Evolutionary conservation across 371 early-diverging fungal genomes (phyloP).

Genomic region (Lichtheimia hyalospora): DNA sequence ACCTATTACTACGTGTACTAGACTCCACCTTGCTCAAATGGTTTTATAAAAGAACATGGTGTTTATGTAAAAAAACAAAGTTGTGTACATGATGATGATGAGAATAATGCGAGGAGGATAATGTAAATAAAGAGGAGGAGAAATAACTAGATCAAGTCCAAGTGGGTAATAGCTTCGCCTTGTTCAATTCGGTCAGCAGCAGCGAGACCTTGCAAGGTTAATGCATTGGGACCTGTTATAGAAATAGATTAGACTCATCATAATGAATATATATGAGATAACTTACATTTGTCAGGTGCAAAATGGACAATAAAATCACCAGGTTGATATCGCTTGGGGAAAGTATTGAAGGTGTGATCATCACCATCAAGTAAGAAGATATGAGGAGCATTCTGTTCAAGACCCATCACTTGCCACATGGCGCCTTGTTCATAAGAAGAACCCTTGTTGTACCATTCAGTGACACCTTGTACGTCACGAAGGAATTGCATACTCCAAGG

Average conservation of each 20-base stretch:
- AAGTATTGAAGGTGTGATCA: slow-evolving; percentile 64
- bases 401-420: slow-evolving; percentile 58
- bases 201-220: slow-evolving; percentile 53
- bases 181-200: slow-evolving; percentile 29
- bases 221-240: slow-evolving; percentile 36
- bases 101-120: no score
- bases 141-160: background rate
- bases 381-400: slow-evolving; percentile 24
- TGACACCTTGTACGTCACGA: slow-evolving; percentile 47
- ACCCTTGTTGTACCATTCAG: slow-evolving; percentile 43
- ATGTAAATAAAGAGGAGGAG: no score
- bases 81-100: no score
- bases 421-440: slow-evolving; percentile 63
- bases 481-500: slow-evolving; percentile 57
- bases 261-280: no score
- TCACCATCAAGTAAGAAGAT: slow-evolving; percentile 51
- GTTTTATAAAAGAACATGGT: no score
- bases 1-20: no score
- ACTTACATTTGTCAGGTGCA: slow-evolving; percentile 58
- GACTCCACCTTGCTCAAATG: no score
- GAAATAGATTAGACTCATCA: no score
- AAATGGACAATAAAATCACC: slow-evolving; percentile 68
- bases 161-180: slow-evolving; percentile 25
- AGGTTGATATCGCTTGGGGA: slow-evolving; percentile 48
- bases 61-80: no score